These are phyloP conservation scores for Colletotrichum camelliae DNA, from an alignment of 2,329 filamentous ascomycete genomes.

Conservation along the genomic window DNA sequence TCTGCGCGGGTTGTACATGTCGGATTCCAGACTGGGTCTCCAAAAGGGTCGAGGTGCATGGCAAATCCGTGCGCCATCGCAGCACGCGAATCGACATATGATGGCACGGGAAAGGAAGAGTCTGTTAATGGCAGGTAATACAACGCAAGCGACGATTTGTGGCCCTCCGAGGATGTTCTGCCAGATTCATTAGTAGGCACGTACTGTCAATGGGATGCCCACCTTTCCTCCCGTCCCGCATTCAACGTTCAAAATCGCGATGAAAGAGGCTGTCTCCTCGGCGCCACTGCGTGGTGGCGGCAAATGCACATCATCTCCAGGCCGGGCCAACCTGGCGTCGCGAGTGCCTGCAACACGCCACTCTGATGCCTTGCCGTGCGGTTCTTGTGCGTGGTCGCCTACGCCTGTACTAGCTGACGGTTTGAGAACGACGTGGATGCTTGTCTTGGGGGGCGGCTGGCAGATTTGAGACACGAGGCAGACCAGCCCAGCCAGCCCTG, in stretches of 20 bases:
- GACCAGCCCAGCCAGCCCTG: conserved; percentile 4
- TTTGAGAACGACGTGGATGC: neutral
- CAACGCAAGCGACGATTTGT: neutral
- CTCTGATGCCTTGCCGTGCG: conserved; percentile 10
- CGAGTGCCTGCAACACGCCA: conserved; percentile 12
- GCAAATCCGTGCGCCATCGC: conserved; percentile 4
- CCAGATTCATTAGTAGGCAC: neutral
- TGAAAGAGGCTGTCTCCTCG: neutral
- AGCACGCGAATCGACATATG: neutral
- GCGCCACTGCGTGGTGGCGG: conserved; percentile 4
- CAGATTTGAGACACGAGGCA: conserved; percentile 5
- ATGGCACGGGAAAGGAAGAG: neutral
- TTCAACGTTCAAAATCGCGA: neutral
- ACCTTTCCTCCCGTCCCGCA: neutral
- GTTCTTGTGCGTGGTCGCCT: neutral
- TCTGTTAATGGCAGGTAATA: conserved; percentile 1
- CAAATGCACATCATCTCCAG: conserved; percentile 8
- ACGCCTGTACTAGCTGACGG: neutral
- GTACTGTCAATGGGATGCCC: neutral
- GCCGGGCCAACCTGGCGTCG: neutral
- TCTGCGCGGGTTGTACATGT: neutral
- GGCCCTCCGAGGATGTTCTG: neutral
- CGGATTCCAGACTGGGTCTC: neutral
- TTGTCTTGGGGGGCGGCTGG: conserved; percentile 9
- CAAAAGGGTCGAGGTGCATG: conserved; percentile 16